A percentile compares a stretch with the other conserved stretches of the same genome.
Conservation (phyloP, 192 early-diverging fungal species). For the Irineochytrium annulatum region DNA sequence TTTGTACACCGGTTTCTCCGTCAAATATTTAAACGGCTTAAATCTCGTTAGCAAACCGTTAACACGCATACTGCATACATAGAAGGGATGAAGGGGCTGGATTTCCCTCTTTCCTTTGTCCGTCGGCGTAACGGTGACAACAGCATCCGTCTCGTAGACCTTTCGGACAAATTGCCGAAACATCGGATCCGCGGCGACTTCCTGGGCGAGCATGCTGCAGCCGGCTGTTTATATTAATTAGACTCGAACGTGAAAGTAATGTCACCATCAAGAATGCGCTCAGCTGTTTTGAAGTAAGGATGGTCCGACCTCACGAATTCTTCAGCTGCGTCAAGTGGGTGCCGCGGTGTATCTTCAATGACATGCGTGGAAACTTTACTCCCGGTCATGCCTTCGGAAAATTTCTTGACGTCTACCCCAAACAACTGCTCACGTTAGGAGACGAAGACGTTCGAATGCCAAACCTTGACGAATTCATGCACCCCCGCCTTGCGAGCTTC, state of each 20-base stretch:
- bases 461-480: constrained; percentile 41
- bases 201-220: constrained; percentile 64
- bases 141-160: constrained; percentile 65
- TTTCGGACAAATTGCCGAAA: constrained; percentile 70
- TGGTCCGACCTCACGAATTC: too few relatives aligned
- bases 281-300: constrained; percentile 38
- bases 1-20: constrained; percentile 65
- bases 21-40: constrained; percentile 81
- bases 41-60: background rate
- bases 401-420: too few relatives aligned
- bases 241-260: background rate
- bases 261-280: constrained; percentile 50
- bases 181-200: constrained; percentile 74
- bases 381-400: background rate
- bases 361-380: constrained; percentile 41
- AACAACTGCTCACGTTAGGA: too few relatives aligned
- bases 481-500: constrained; percentile 33
- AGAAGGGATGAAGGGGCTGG: constrained; percentile 71
- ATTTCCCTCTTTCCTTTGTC: constrained; percentile 74
- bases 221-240: constrained; percentile 44
- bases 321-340: too few relatives aligned
- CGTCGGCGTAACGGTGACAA: constrained; percentile 73
- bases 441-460: too few relatives aligned
- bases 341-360: too few relatives aligned
- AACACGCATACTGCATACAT: constrained; percentile 26